Conservation (phyloP, 768 basidiomycete species). For the Macrolepiota albuminosa region DNA sequence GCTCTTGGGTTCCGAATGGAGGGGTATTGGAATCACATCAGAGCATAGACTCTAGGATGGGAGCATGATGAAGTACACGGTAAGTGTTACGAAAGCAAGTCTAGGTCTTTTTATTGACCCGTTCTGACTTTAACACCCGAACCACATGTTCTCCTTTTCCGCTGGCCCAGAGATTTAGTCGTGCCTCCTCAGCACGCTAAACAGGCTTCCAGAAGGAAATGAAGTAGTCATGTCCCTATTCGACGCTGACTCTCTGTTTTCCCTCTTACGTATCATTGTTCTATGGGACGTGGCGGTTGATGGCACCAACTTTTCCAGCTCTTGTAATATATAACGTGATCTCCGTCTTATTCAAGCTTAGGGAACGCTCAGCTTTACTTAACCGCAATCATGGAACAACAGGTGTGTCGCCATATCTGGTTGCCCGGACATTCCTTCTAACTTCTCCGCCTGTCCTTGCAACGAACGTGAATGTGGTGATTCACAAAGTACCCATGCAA, state of each 20-base stretch:
- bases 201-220: constrained; percentile 37
- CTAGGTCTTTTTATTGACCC: neutral
- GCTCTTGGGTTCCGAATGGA: constrained; percentile 90
- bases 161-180: constrained; percentile 68
- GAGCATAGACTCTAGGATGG: constrained; percentile 74
- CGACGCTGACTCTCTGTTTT: neutral
- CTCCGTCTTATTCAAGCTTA: too few species aligned
- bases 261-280: constrained; percentile 4
- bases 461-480: constrained; percentile 20
- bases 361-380: too few species aligned
- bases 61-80: constrained; percentile 98
- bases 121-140: constrained; percentile 60
- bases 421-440: too few species aligned
- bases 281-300: too few species aligned
- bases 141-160: constrained; percentile 91
- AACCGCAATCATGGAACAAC: too few species aligned
- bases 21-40: constrained; percentile 93
- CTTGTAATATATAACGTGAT: too few species aligned
- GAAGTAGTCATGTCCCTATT: constrained; percentile 8
- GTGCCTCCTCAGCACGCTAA: constrained; percentile 43
- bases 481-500: constrained; percentile 20
- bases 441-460: constrained; percentile 35
- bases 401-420: too few species aligned
- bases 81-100: constrained; percentile 25
- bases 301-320: too few species aligned